A percentile compares a stretch with the other conserved stretches of the same genome.
phyloP scores from a whole-genome alignment of 352 stramenopile species.

The Phytophthora multivora region DNA sequence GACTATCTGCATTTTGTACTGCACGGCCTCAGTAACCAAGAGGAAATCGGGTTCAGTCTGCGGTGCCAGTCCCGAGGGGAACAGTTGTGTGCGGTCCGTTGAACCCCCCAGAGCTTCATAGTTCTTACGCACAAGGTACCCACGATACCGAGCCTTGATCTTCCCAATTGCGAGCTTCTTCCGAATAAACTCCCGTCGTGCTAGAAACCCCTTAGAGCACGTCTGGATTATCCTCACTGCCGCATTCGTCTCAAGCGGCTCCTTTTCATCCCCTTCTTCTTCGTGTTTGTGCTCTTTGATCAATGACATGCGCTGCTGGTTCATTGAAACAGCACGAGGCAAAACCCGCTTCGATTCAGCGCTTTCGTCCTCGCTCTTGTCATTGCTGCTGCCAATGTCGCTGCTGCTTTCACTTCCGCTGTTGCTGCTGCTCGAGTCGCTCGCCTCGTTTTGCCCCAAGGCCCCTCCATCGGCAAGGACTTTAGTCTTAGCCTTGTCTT shows the following conservation, averaged over 20 bases:
- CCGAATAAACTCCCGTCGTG: conserved; percentile 36
- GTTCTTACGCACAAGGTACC: conserved; percentile 49
- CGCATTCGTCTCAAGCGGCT: conserved; percentile 1
- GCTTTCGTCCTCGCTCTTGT: neutral
- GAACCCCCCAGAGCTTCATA: conserved; percentile 29
- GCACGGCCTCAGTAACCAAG: conserved; percentile 36
- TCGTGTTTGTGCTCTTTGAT: conserved; percentile 23
- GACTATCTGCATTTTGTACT: conserved; percentile 51
- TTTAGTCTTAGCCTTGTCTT: conserved; percentile 4
- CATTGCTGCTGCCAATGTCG: conserved; percentile 1
- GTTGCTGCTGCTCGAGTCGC: conserved; percentile 7
- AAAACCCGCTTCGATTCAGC: neutral
- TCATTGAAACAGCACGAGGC: conserved; percentile 7
- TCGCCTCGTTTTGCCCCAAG: no score
- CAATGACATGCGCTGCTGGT: conserved; percentile 18
- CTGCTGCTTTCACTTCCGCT: conserved; percentile 11
- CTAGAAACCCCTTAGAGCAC: conserved; percentile 36
- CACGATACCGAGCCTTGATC: conserved; percentile 50
- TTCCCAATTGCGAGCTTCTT: conserved; percentile 44
- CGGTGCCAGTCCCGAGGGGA: conserved; percentile 15
- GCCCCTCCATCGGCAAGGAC: neutral
- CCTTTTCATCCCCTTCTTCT: conserved; percentile 19
- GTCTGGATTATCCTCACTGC: conserved; percentile 39
- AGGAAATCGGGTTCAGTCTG: conserved; percentile 14
- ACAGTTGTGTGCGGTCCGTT: conserved; percentile 11